phyloP scores from a whole-genome alignment of 2,329 filamentous ascomycete genomes.

The Fusarium gaditjirri region DNA sequence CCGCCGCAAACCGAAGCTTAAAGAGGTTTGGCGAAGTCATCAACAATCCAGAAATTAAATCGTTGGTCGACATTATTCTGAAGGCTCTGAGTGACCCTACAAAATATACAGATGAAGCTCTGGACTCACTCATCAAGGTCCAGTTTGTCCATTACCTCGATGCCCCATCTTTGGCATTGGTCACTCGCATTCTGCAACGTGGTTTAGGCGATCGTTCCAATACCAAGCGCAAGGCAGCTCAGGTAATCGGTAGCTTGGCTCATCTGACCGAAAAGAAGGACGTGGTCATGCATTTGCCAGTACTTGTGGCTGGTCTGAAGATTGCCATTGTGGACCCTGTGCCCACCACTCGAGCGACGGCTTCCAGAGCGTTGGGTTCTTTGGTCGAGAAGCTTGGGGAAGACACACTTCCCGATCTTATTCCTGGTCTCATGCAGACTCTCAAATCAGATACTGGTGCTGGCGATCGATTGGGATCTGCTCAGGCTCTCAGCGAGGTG shows the following conservation, averaged over 20 bases:
- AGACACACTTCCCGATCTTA: slow-evolving; percentile 95
- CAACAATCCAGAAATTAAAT: slow-evolving; percentile 96
- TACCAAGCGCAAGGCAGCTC: slow-evolving; percentile 94
- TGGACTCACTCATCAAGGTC: slow-evolving; percentile 96
- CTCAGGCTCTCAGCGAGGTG: slow-evolving; percentile 95
- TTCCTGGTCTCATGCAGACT: slow-evolving; percentile 96
- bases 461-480: slow-evolving; percentile 93
- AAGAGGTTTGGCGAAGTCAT: slow-evolving; percentile 99
- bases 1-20: slow-evolving; percentile 92
- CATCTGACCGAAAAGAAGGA: slow-evolving; percentile 98
- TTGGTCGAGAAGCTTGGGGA: slow-evolving; percentile 98
- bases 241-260: slow-evolving; percentile 97
- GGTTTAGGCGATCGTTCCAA: slow-evolving; percentile 90
- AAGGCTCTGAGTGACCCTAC: slow-evolving; percentile 98
- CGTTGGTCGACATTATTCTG: slow-evolving; percentile 87
- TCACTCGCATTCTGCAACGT: slow-evolving; percentile 94
- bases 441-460: slow-evolving; percentile 97
- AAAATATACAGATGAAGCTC: slow-evolving; percentile 93
- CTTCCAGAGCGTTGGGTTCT: slow-evolving; percentile 93
- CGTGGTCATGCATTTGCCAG: slow-evolving; percentile 87
- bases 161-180: slow-evolving; percentile 91
- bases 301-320: slow-evolving; percentile 90
- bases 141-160: slow-evolving; percentile 99
- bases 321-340: slow-evolving; percentile 93
- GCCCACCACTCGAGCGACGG: slow-evolving; percentile 93